Conservation (phyloP, 2,329 filamentous ascomycete species). For the Cladosporium sp. region DNA sequence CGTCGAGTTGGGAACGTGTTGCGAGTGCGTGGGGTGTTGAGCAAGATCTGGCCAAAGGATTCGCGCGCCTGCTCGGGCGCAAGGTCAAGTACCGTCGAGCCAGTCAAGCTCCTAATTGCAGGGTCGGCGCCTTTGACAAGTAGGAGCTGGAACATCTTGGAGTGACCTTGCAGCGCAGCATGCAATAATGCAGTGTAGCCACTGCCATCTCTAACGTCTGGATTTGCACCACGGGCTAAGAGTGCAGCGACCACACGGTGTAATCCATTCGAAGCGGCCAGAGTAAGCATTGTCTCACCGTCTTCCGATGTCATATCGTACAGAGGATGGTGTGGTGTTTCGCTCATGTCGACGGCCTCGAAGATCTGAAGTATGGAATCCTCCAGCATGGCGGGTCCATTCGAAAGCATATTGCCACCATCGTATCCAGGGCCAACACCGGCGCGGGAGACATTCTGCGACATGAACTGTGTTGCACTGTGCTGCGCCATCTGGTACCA, state of each 20-base stretch:
- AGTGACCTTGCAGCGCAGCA: slow-evolving; percentile 70
- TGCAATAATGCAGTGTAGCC: slow-evolving; percentile 81
- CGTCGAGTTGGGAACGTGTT: neutral
- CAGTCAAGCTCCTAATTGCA: slow-evolving; percentile 63
- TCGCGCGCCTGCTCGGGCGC: slow-evolving; percentile 33
- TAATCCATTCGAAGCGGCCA: slow-evolving; percentile 71
- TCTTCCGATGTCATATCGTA: slow-evolving; percentile 60
- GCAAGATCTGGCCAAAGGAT: slow-evolving; percentile 8
- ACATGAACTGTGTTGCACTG: slow-evolving; percentile 23
- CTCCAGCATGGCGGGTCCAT: slow-evolving; percentile 13
- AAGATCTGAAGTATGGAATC: slow-evolving; percentile 14
- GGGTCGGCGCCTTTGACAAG: slow-evolving; percentile 71
- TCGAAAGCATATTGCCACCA: slow-evolving; percentile 16
- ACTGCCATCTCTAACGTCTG: slow-evolving; percentile 69
- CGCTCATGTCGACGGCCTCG: slow-evolving; percentile 63
- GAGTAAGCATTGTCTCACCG: slow-evolving; percentile 76
- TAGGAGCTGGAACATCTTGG: slow-evolving; percentile 71
- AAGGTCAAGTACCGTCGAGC: slow-evolving; percentile 68
- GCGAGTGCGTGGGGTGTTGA: slow-evolving; percentile 14
- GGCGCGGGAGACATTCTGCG: slow-evolving; percentile 19
- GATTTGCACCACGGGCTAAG: slow-evolving; percentile 71
- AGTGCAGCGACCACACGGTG: slow-evolving; percentile 72
- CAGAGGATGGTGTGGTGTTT: slow-evolving; percentile 63
- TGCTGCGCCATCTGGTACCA: slow-evolving; percentile 29
- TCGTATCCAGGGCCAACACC: slow-evolving; percentile 15